These are phyloP conservation scores for Cornus kousa DNA, from an alignment of 148 eudicot genomes.

Conservation along the genomic window DNA sequence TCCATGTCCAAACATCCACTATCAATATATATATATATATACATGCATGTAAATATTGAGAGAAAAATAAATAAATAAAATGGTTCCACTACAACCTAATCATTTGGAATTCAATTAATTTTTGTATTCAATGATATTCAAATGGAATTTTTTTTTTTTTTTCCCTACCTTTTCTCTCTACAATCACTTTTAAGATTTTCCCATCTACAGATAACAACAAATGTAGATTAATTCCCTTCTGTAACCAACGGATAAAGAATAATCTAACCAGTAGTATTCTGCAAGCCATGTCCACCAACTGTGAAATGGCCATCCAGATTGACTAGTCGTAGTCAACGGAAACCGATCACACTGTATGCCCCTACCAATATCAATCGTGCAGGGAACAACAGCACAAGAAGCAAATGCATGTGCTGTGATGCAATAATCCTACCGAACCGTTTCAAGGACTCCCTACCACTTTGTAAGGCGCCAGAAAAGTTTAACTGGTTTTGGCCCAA, in stretches of 20 bases:
- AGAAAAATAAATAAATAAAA: too few relatives aligned
- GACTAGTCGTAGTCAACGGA: conserved; percentile 7
- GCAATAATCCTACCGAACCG: conserved; percentile 70
- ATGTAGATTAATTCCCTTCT: not conserved
- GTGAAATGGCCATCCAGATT: conserved; percentile 16
- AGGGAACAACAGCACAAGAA: conserved; percentile 65
- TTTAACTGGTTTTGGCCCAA: conserved; percentile 31
- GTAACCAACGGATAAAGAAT: conserved; percentile 46
- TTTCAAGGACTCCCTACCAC: conserved; percentile 60
- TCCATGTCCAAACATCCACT: not conserved
- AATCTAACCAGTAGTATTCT: not conserved
- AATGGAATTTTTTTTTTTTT: not conserved
- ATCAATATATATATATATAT: too few relatives aligned
- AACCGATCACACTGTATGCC: conserved; percentile 32
- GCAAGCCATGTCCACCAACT: not conserved
- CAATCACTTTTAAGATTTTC: not conserved
- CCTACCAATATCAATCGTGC: conserved; percentile 60
- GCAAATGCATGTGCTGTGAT: conserved; percentile 82
- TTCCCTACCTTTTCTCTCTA: not conserved
- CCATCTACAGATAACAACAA: conserved; percentile 2
- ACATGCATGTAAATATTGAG: too few relatives aligned
- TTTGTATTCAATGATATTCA: conserved; percentile 1
- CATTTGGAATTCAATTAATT: too few relatives aligned
- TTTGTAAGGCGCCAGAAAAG: conserved; percentile 52
- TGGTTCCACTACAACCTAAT: too few relatives aligned